phyloP scores from a whole-genome alignment of 371 early-diverging fungal genomes.

The Actinomortierella ambigua region DNA sequence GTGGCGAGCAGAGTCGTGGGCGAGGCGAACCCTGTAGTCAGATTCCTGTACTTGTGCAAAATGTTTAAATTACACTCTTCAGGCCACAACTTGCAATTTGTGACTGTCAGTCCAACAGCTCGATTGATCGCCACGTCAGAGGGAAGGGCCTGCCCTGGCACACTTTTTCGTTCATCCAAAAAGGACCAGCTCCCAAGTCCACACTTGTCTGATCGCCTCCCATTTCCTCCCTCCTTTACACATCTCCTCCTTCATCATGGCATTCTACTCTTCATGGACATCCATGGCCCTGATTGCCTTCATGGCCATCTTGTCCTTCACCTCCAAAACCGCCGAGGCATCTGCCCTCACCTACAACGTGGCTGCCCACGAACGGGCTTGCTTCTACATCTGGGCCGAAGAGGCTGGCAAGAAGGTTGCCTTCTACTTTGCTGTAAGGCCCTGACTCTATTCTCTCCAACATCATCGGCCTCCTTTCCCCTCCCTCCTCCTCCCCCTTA shows the following conservation, averaged over 20 bases:
- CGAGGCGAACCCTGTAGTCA: too few species aligned
- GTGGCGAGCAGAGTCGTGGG: too few species aligned
- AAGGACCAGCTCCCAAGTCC: too few species aligned
- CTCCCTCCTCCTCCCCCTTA: neutral
- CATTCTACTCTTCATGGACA: constrained; percentile 22
- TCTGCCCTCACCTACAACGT: constrained; percentile 86
- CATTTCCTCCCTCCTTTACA: neutral
- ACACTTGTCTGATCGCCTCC: neutral
- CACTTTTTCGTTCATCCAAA: too few species aligned
- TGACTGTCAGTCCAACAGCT: too few species aligned
- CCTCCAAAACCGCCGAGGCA: constrained; percentile 46
- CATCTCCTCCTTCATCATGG: constrained; percentile 4
- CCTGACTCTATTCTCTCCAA: too few species aligned
- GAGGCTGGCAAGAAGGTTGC: constrained; percentile 83
- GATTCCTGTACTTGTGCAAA: too few species aligned
- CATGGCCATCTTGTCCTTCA: constrained; percentile 31
- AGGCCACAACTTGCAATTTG: too few species aligned
- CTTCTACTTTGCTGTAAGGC: constrained; percentile 95
- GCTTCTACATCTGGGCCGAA: constrained; percentile 77
- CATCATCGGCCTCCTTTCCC: neutral
- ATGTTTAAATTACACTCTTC: too few species aligned
- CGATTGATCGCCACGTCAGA: too few species aligned
- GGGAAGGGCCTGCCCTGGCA: too few species aligned
- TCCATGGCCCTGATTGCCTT: constrained; percentile 37
- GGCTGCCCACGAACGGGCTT: constrained; percentile 85